Conservation (phyloP, 1,139 yeast species). For the Magnusiomyces tetraspermus region DNA sequence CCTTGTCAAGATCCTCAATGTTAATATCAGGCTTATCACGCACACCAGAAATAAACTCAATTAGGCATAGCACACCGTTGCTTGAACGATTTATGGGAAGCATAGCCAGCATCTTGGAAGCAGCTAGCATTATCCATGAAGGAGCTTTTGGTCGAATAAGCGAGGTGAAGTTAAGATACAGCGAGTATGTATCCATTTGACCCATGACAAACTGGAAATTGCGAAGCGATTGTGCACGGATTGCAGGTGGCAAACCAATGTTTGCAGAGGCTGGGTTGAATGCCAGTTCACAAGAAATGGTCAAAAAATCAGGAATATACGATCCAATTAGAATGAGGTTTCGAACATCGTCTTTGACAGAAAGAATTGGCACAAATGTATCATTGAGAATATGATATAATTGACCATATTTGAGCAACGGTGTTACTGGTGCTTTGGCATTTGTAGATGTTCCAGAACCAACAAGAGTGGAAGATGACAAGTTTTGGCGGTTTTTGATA, state of each 20-base stretch:
- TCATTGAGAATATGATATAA: background rate
- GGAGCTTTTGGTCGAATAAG: constrained; percentile 27
- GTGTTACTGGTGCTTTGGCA: background rate
- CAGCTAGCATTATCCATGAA: constrained; percentile 24
- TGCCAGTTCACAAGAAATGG: constrained; percentile 45
- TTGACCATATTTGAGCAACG: background rate
- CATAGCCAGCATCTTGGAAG: constrained; percentile 41
- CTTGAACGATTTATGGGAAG: constrained; percentile 46
- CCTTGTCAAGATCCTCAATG: constrained; percentile 50
- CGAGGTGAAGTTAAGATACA: constrained; percentile 25
- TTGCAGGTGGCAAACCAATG: constrained; percentile 1
- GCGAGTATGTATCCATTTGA: constrained; percentile 29
- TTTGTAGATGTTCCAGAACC: constrained; percentile 2
- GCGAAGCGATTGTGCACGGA: background rate
- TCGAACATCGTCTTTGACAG: constrained; percentile 43
- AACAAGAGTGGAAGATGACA: background rate
- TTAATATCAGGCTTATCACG: constrained; percentile 62
- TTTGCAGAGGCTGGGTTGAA: constrained; percentile 32
- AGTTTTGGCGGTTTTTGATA: constrained; percentile 18
- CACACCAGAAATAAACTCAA: constrained; percentile 70
- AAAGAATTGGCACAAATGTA: background rate
- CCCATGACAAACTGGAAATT: constrained; percentile 15
- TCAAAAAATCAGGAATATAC: constrained; percentile 55
- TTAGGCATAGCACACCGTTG: constrained; percentile 61
- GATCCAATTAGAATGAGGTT: constrained; percentile 31